Evolutionary conservation across 2,329 filamentous ascomycete species (phyloP).

Genomic region (Thermothelomyces thermophilus): DNA sequence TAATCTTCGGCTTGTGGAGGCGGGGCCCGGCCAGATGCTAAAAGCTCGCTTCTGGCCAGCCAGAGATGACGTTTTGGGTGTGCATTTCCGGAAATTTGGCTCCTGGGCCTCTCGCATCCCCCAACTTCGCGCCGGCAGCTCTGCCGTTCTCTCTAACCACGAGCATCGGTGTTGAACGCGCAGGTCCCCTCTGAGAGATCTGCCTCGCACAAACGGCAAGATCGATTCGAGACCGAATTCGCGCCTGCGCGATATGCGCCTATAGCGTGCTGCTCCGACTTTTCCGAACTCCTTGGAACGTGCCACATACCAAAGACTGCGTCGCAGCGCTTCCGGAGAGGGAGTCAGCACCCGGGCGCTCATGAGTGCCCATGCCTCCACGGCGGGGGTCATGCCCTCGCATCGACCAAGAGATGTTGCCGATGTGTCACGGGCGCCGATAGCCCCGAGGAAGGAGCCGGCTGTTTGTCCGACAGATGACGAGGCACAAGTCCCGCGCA

Average conservation of each 20-base stretch:
- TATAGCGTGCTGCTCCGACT: constrained; percentile 8
- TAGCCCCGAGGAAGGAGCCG: constrained; percentile 31
- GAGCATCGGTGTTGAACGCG: neutral
- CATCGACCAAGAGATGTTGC: constrained; percentile 31
- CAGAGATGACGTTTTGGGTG: constrained; percentile 22
- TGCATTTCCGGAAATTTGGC: constrained; percentile 18
- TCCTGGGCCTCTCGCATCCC: constrained; percentile 1
- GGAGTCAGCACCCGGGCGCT: constrained; percentile 52
- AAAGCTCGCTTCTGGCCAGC: constrained; percentile 9
- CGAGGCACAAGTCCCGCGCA: constrained; percentile 42
- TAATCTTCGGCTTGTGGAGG: constrained; percentile 28
- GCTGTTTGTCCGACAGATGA: constrained; percentile 46
- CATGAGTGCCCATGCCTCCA: constrained; percentile 49
- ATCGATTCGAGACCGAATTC: neutral
- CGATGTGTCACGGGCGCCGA: constrained; percentile 20
- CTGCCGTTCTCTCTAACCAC: neutral
- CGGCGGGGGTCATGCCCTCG: constrained; percentile 46
- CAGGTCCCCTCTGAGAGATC: neutral
- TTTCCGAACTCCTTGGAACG: neutral
- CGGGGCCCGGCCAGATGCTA: constrained; percentile 11
- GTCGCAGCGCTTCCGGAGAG: constrained; percentile 20
- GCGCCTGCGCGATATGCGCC: constrained; percentile 8
- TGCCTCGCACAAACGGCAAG: neutral
- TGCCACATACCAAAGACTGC: constrained; percentile 14
- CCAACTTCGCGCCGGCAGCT: neutral